These are phyloP conservation scores for Zarea fungicola DNA, from an alignment of 2,329 filamentous ascomycete species.

Conservation along the genomic window DNA sequence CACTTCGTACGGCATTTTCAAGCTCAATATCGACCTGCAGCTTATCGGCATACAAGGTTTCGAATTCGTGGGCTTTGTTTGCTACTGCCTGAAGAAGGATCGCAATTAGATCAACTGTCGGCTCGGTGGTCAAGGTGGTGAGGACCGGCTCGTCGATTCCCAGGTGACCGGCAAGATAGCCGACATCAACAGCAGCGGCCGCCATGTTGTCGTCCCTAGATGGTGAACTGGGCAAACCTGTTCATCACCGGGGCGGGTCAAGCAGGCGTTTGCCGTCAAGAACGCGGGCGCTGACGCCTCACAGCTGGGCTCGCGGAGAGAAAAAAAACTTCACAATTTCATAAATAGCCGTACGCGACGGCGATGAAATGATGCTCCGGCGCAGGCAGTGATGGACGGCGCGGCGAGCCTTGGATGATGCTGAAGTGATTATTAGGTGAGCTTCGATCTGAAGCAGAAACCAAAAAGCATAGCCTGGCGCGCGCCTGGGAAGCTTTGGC, in stretches of 20 bases:
- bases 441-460: slow-evolving; percentile 3
- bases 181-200: slow-evolving; percentile 55
- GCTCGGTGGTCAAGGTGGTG: slow-evolving; percentile 55
- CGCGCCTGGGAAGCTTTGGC: slow-evolving; percentile 5
- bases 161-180: slow-evolving; percentile 68
- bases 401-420: neutral
- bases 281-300: no score
- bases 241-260: slow-evolving; percentile 10
- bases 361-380: neutral
- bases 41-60: slow-evolving; percentile 80
- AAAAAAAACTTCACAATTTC: neutral
- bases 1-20: slow-evolving; percentile 79
- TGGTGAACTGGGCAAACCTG: slow-evolving; percentile 13
- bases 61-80: slow-evolving; percentile 74
- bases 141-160: slow-evolving; percentile 62
- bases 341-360: slow-evolving; percentile 5
- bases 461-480: slow-evolving; percentile 1
- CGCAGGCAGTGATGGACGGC: neutral
- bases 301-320: no score
- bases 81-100: slow-evolving; percentile 70
- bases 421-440: neutral
- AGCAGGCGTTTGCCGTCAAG: neutral
- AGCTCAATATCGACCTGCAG: slow-evolving; percentile 86
- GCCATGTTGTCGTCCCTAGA: slow-evolving; percentile 35
- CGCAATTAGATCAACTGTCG: slow-evolving; percentile 73